These are phyloP conservation scores for Lotus japonicus DNA, from an alignment of 306 rosid species.

Conservation along the genomic window DNA sequence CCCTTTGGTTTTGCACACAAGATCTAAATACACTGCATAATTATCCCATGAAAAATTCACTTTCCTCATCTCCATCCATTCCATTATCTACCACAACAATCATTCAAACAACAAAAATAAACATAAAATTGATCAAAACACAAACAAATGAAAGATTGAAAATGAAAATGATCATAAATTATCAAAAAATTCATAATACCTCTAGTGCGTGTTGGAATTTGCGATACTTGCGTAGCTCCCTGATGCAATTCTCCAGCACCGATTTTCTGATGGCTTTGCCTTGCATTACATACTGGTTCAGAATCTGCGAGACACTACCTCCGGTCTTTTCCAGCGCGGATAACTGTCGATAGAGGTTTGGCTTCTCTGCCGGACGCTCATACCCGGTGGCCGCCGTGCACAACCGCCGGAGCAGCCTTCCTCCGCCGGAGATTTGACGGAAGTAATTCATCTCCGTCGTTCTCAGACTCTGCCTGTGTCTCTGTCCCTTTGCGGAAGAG, in stretches of 20 bases:
- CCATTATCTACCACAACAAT: slow-evolving; percentile 70
- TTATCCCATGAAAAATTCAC: slow-evolving; percentile 40
- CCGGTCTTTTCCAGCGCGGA: slow-evolving; percentile 53
- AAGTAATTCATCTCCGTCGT: slow-evolving; percentile 33
- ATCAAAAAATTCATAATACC: slow-evolving; percentile 32
- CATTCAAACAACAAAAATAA: neutral
- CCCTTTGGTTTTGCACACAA: slow-evolving; percentile 55
- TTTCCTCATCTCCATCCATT: slow-evolving; percentile 75
- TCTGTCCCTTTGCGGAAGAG: neutral
- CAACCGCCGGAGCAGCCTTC: slow-evolving; percentile 33
- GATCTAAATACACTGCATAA: slow-evolving; percentile 60
- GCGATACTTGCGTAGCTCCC: slow-evolving; percentile 58
- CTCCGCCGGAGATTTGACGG: slow-evolving; percentile 30
- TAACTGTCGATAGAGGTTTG: slow-evolving; percentile 43
- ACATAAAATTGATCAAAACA: neutral
- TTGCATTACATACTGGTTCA: slow-evolving; percentile 52
- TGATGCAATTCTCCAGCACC: slow-evolving; percentile 40
- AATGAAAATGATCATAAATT: neutral
- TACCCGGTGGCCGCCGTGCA: slow-evolving; percentile 19
- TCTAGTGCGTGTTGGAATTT: slow-evolving; percentile 50
- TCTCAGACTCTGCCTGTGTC: neutral
- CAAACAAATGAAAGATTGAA: neutral
- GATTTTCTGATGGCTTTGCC: slow-evolving; percentile 43
- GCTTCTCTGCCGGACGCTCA: neutral
- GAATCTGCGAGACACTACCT: slow-evolving; percentile 45